phyloP scores from a whole-genome alignment of 2,329 filamentous ascomycete species.

The Clonostachys rosea region DNA sequence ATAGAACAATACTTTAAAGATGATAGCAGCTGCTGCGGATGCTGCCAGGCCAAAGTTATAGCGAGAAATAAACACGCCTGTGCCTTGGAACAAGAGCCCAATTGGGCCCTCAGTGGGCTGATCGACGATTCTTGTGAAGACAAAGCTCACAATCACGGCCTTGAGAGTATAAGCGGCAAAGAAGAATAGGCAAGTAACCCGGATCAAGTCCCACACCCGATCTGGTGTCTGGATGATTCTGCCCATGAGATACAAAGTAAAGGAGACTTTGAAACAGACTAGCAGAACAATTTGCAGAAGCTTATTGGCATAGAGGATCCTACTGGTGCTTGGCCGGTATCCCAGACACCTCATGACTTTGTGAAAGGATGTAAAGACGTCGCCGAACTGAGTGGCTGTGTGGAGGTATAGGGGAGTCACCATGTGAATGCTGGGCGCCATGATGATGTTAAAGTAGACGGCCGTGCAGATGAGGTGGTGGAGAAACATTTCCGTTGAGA shows the following conservation, averaged over 20 bases:
- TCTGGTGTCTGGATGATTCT: conserved; percentile 11
- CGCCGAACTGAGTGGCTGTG: conserved; percentile 14
- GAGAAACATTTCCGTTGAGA: conserved; percentile 11
- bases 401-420: conserved; percentile 14
- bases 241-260: conserved; percentile 9
- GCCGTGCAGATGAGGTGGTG: conserved; percentile 15
- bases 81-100: conserved; percentile 1
- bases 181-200: conserved; percentile 10
- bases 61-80: conserved; percentile 3
- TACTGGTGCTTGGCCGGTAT: conserved; percentile 6
- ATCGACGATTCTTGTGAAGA: conserved; percentile 8
- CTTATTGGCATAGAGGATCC: conserved; percentile 6
- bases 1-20: neutral
- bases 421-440: neutral
- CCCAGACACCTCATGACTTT: conserved; percentile 11
- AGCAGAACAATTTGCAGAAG: conserved; percentile 7
- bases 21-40: neutral
- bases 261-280: conserved; percentile 7
- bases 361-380: conserved; percentile 10
- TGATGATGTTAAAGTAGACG: conserved; percentile 10
- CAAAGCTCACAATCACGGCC: conserved; percentile 8
- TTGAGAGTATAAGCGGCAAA: conserved; percentile 12
- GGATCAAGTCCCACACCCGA: conserved; percentile 11
- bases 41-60: neutral
- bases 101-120: neutral